Evolutionary conservation across 441 rosid genomes (phyloP).

Genomic region (Hura crepitans): DNA sequence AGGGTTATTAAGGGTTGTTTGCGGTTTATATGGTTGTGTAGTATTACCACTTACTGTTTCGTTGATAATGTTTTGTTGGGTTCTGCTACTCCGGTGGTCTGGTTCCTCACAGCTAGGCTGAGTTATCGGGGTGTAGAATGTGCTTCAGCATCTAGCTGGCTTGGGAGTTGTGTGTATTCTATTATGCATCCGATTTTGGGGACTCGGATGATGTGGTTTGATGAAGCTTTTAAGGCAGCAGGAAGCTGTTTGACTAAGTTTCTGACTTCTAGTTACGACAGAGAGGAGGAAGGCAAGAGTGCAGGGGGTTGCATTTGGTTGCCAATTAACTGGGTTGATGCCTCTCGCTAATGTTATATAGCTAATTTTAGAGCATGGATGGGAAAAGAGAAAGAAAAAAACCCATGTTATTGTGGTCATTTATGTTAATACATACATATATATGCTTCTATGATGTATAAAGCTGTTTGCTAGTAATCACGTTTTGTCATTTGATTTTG

Average conservation of each 20-base stretch:
- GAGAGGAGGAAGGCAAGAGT: slow-evolving; percentile 30
- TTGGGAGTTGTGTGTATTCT: slow-evolving; percentile 17
- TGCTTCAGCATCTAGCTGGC: slow-evolving; percentile 40
- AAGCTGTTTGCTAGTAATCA: slow-evolving; percentile 29
- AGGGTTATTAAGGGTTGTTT: slow-evolving; percentile 22
- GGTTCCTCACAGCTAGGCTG: slow-evolving; percentile 21
- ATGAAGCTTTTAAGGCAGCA: slow-evolving; percentile 26
- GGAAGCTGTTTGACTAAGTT: slow-evolving; percentile 31
- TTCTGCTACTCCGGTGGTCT: slow-evolving; percentile 21
- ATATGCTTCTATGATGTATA: slow-evolving; percentile 30
- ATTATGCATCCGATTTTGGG: slow-evolving; percentile 21
- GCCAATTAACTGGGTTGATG: slow-evolving; percentile 27
- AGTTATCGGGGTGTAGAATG: slow-evolving; percentile 22
- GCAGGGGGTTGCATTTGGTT: slow-evolving; percentile 32
- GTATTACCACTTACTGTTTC: slow-evolving; percentile 28
- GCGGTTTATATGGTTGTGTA: slow-evolving; percentile 32
- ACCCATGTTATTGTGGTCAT: slow-evolving; percentile 31
- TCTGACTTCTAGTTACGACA: slow-evolving; percentile 28
- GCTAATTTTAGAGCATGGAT: slow-evolving; percentile 43
- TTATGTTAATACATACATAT: slow-evolving; percentile 28
- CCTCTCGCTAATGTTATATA: slow-evolving; percentile 36
- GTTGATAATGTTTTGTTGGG: slow-evolving; percentile 20
- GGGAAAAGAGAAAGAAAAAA: slow-evolving; percentile 27
- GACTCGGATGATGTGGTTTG: slow-evolving; percentile 26
- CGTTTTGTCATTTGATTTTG: background rate